Conservation (phyloP, 805 yeast species). For the Blastobotrys peoriensis region DNA sequence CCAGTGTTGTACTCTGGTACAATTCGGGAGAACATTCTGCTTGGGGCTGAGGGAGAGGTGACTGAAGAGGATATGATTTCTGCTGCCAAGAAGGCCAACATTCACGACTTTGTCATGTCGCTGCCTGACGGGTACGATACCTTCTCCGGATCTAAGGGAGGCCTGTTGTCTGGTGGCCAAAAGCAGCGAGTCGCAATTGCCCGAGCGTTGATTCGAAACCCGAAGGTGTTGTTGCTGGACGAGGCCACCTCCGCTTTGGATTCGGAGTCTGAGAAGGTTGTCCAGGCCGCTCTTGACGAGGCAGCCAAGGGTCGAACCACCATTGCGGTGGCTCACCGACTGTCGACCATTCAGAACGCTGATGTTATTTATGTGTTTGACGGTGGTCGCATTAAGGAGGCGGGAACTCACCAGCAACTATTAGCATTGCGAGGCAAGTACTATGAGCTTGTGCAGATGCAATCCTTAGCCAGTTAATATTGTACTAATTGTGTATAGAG, state of each 20-base stretch:
- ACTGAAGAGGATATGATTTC: constrained; percentile 40
- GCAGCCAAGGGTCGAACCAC: constrained; percentile 73
- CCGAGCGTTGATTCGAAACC: constrained; percentile 60
- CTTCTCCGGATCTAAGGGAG: constrained; percentile 49
- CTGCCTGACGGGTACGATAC: constrained; percentile 59
- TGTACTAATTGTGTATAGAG: no score
- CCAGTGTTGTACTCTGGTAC: constrained; percentile 53
- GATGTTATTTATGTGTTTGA: constrained; percentile 54
- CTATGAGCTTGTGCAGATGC: constrained; percentile 35
- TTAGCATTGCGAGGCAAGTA: constrained; percentile 33
- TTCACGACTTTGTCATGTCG: constrained; percentile 48
- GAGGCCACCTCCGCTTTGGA: constrained; percentile 65
- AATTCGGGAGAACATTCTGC: constrained; percentile 47
- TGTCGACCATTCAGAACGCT: constrained; percentile 62
- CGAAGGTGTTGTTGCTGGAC: constrained; percentile 57
- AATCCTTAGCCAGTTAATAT: constrained; percentile 27
- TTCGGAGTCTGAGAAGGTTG: constrained; percentile 66
- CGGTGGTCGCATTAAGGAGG: constrained; percentile 56
- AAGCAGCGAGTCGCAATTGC: constrained; percentile 74
- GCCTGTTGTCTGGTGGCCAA: constrained; percentile 66
- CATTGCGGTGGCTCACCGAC: constrained; percentile 78
- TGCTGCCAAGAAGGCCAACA: constrained; percentile 48
- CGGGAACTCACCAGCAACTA: constrained; percentile 47
- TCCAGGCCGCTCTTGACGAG: constrained; percentile 60
- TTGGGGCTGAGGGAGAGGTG: constrained; percentile 38